Evolutionary conservation across 2,329 filamentous ascomycete genomes (phyloP).

Genomic region (Aspergillus ochraceus): DNA sequence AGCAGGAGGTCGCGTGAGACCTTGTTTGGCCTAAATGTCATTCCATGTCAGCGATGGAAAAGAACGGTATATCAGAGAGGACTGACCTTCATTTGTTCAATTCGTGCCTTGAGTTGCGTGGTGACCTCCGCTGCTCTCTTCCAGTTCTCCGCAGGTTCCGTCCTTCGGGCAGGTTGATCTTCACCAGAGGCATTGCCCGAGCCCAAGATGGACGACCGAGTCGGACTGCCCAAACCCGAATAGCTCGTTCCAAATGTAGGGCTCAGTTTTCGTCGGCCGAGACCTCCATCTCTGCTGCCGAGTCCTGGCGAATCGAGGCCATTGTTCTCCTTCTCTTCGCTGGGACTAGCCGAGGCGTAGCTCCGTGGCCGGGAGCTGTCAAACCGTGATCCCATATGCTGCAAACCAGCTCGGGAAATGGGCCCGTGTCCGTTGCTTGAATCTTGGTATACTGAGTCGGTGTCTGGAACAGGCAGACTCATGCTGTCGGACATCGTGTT

Average conservation of each 20-base stretch:
- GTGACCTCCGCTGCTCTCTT: slow-evolving; percentile 96
- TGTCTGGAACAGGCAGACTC: slow-evolving; percentile 52
- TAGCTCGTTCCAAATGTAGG: slow-evolving; percentile 40
- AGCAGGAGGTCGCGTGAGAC: slow-evolving; percentile 40
- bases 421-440: slow-evolving; percentile 29
- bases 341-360: slow-evolving; percentile 56
- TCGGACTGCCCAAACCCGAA: slow-evolving; percentile 40
- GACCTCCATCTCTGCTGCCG: slow-evolving; percentile 31
- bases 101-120: slow-evolving; percentile 92
- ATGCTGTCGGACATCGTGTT: slow-evolving; percentile 54
- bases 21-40: slow-evolving; percentile 44
- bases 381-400: slow-evolving; percentile 38
- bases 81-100: slow-evolving; percentile 90
- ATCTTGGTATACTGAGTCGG: slow-evolving; percentile 41
- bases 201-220: slow-evolving; percentile 33
- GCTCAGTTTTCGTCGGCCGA: slow-evolving; percentile 45
- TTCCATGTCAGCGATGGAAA: slow-evolving; percentile 4
- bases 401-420: slow-evolving; percentile 33
- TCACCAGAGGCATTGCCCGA: slow-evolving; percentile 40
- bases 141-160: slow-evolving; percentile 82
- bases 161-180: slow-evolving; percentile 32
- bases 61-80: neutral
- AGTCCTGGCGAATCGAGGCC: slow-evolving; percentile 40
- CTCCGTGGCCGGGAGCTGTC: slow-evolving; percentile 43
- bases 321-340: slow-evolving; percentile 72